phyloP scores from a whole-genome alignment of 2,329 filamentous ascomycete genomes.

The Scedosporium minutisporum region DNA sequence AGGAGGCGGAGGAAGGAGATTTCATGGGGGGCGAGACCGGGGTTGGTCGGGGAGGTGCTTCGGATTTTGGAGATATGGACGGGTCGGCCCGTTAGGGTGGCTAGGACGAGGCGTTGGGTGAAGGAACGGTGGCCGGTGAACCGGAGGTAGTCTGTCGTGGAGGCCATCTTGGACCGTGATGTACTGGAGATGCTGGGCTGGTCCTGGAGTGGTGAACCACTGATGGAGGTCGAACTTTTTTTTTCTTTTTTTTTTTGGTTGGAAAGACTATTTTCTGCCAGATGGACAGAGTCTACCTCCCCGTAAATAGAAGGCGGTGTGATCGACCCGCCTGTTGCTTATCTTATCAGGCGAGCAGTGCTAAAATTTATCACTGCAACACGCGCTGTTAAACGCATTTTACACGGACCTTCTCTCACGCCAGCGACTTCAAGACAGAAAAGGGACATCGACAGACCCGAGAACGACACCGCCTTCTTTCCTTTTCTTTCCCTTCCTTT shows the following conservation, averaged over 20 bases:
- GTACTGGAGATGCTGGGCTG: neutral
- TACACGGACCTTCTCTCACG: neutral
- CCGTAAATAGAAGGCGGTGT: constrained; percentile 1
- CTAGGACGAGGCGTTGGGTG: constrained; percentile 73
- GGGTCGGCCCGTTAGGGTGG: constrained; percentile 82
- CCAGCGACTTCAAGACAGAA: neutral
- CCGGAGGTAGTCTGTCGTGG: constrained; percentile 49
- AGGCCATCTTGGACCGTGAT: constrained; percentile 13
- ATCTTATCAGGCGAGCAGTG: constrained; percentile 1
- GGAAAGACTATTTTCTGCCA: constrained; percentile 7
- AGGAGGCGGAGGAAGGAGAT: constrained; percentile 92
- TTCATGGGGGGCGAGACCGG: constrained; percentile 85
- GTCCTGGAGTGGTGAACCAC: neutral
- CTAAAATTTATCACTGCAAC: neutral
- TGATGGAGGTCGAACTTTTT: neutral
- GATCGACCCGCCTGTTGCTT: neutral
- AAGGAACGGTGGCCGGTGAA: constrained; percentile 82
- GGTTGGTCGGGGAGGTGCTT: constrained; percentile 71
- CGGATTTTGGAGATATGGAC: constrained; percentile 93
- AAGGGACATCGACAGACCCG: neutral
- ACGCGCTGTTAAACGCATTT: neutral
- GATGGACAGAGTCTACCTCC: neutral
- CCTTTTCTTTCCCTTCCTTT: neutral
- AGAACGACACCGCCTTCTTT: neutral
- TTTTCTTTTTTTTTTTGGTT: neutral